Base-by-base conservation (phyloP, 225 moss, liverwort and hornwort species). In the Sphagnum tenellum region DNA sequence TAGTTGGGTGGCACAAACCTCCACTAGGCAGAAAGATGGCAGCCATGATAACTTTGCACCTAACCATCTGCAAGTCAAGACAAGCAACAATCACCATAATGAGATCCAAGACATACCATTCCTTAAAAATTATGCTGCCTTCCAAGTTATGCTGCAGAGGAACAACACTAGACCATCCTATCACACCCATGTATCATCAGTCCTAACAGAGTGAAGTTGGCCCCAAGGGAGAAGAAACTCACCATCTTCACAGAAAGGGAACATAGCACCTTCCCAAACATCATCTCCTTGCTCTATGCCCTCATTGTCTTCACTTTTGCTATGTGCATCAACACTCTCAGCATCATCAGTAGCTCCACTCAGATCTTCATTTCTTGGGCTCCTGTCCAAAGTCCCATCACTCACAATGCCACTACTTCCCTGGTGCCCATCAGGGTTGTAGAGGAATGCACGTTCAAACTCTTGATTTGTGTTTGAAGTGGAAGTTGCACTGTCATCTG, bases 201-300 rank as follows among this genome's bases (percentile, higher is more conserved):
- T 29, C 29, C 29, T 29, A 29, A 29, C 29, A 29, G 29, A 0
- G 1, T 29, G 29, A 29, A 29, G 29, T 29, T 29, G 29, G 29
- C 73, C 55, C 4, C 70, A 79, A 61, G 76, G 71, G 48, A 76
- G 76, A 1, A 96, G 55, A 64, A 88, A 91, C 62, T 66, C 82
- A 89, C 93, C 98, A 82, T 91, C 94, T 76, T 93, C 93, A 72
- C 89, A 90, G 66, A 93, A 93, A 14, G 90, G 93, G 74, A 98
- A 93, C 90, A 98, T 84, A 9, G 90, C 83, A 62, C 93, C 98
- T 79, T 87, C 98, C 98, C 89, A 98, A 1, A 79, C 92, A 76
- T 93, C 96, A 46, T 89, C 90, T 60, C 74, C 85, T 62, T 78
- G 82, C 78, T 91, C 87, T 12, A 71, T 84, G 61, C 66, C 77